Evolutionary conservation across 306 rosid genomes (phyloP), one percentile per base, ranked within the genome.

Genomic region (Inga leiocalycina): DNA sequence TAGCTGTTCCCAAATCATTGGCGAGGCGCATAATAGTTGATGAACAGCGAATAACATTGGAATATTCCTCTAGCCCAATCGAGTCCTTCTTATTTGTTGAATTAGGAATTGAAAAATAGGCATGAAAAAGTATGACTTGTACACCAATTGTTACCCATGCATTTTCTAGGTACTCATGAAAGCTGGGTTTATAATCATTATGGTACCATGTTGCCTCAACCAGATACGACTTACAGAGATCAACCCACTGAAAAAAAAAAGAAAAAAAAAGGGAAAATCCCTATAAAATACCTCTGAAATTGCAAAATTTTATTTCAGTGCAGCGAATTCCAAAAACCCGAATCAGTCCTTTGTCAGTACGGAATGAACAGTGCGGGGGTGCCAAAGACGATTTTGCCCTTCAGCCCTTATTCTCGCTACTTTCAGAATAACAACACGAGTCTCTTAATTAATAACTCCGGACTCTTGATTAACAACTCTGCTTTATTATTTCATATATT

Each of bases 191-290:
- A 10, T 49, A 49, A 13, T 10, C 64, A 15, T 3, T 74, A 15
- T 12, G 3, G 22, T 49, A 74, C 77, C 64, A 74, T 49, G 32
- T 51, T 27, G 64, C 77, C 45, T 74, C 77, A 27, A 48, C 20
- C 27, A 74, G 4, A 74, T 74, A 49, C 15, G 77, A 44, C 16
- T 49, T 49, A 3, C 64, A 74, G 0, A 14, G 64, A 49, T 74
- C 83, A 35, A 9, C 19, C 90, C 90, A 79, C 86, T 79, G 35
- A 57, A 70, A 27, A 27, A 27, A 27, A 24, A 24, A 0, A 0
- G 0, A 24, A 24, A 24, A 24, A 24, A 24, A 24, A 24, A 24
- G 27, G 27, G 27, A 24, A 24, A 24, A 24, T 24, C 27, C 27
- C 27, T 24, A 24, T 24, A 24, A 24, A 24, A 24, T 24, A 24